Evolutionary conservation across 495 filamentous ascomycete species (phyloP).

Genomic region (Xylaria curta): DNA sequence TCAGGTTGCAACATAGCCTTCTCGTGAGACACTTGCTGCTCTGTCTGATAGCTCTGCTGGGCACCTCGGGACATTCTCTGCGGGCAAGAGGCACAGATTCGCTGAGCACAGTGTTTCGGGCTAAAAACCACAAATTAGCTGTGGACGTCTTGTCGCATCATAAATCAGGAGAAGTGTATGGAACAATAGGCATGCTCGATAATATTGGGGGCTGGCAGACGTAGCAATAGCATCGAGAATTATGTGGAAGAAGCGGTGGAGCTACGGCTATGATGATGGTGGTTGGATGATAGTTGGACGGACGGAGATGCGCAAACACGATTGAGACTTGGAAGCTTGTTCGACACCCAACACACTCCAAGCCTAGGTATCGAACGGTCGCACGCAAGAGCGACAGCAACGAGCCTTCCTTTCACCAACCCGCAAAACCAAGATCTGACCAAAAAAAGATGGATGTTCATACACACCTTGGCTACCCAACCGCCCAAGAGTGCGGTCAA

Average conservation of each 20-base stretch:
- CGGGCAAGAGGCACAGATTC: constrained; percentile 24
- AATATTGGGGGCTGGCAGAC: not conserved
- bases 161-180: not conserved
- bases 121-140: constrained; percentile 23
- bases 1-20: constrained; percentile 52
- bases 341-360: not conserved
- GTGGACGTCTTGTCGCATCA: not conserved
- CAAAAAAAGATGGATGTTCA: not conserved
- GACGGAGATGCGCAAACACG: constrained; percentile 8
- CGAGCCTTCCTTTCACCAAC: not conserved
- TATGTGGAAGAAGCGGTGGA: not conserved
- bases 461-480: constrained; percentile 28
- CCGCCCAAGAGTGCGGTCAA: constrained; percentile 22
- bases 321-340: not conserved
- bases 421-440: not conserved
- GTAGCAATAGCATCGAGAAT: not conserved
- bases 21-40: constrained; percentile 54
- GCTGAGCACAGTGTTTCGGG: constrained; percentile 24
- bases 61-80: constrained; percentile 48
- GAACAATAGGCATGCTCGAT: not conserved
- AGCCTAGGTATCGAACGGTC: not conserved
- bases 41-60: constrained; percentile 43
- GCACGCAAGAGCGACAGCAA: not conserved
- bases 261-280: not conserved
- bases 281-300: not conserved